Evolutionary conservation across 306 rosid genomes (phyloP), one percentile per base, ranked within the genome.

Genomic region (Rubus parviflorus): DNA sequence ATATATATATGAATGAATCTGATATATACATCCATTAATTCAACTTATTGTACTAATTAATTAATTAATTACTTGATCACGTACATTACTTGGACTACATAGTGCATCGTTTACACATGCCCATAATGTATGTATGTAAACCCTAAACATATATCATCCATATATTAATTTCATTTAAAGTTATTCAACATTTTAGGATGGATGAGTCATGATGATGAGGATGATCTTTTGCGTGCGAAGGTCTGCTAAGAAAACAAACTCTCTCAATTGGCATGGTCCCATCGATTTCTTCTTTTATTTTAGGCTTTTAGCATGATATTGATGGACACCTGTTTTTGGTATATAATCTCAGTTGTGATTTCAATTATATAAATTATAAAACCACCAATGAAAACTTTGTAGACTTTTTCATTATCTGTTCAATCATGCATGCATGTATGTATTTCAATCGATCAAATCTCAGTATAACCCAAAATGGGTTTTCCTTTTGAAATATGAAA

Each of bases 211-310:
- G 62, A 17, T 38, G 62, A 54, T 13, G 67, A n/a, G 47, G 48
- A 13, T 62, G 51, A 77, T 83, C 88, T 88, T 80, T 83, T 83
- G 87, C 88, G 88, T 90, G 88, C 67, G 58, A 85, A 62, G 75
- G 68, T 81, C 45, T 57, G 30, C 46, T 40, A 77, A 86, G 86
- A 76, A 81, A 86, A 61, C 25, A 54, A 37, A 17, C 79, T 47
- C 20, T 47, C 20, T 17, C 68, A 15, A 63, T 62, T 35, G 10
- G 2, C 41, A 7, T 4, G 15, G 88, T 87, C 82, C 75, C 90
- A 87, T 87, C 51, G 11, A 75, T 75, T 35, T 19, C 7, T 74
- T 74, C 25, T 51, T 85, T 40, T 58, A 42, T 66, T 63, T 49
- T n/a, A n/a, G n/a, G n/a, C n/a, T n/a, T n/a, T n/a, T 58, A 66